Percentiles rank a stretch among this genome's conserved stretches.
Conservation (phyloP, 768 basidiomycete species). For the Gautieria morchelliformis region DNA sequence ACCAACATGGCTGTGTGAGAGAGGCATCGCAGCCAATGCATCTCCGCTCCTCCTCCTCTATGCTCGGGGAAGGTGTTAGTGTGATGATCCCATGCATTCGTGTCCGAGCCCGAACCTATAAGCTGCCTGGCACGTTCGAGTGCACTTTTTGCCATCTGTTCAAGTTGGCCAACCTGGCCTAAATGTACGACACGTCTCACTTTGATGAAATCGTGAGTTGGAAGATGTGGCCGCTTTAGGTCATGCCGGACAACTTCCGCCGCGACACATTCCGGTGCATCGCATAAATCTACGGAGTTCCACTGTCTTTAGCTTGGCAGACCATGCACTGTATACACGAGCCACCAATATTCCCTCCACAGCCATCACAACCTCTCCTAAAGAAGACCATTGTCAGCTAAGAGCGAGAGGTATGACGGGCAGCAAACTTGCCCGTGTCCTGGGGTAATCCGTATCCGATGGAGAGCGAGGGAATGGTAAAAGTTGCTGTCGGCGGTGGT, state of each 20-base stretch:
- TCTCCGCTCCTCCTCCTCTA: neutral
- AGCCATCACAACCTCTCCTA: no score
- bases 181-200: neutral
- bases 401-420: no score
- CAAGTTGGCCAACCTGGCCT: neutral
- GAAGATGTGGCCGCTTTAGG: slow-evolving; percentile 17
- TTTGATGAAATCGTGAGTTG: slow-evolving; percentile 16
- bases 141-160: neutral
- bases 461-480: slow-evolving; percentile 1
- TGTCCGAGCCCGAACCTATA: neutral
- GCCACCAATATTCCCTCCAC: slow-evolving; percentile 14
- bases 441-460: neutral
- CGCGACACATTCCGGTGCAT: slow-evolving; percentile 15
- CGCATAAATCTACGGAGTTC: slow-evolving; percentile 23
- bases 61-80: neutral
- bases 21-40: neutral
- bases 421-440: neutral
- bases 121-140: neutral
- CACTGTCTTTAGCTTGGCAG: slow-evolving; percentile 13
- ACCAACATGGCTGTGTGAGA: neutral
- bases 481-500: neutral
- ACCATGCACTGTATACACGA: slow-evolving; percentile 22
- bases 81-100: neutral
- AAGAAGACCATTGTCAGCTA: no score
- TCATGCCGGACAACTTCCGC: slow-evolving; percentile 11